Percentiles rank a stretch among this genome's conserved stretches.
phyloP scores from a whole-genome alignment of 768 basidiomycete species.

The Boletus sensibilis region DNA sequence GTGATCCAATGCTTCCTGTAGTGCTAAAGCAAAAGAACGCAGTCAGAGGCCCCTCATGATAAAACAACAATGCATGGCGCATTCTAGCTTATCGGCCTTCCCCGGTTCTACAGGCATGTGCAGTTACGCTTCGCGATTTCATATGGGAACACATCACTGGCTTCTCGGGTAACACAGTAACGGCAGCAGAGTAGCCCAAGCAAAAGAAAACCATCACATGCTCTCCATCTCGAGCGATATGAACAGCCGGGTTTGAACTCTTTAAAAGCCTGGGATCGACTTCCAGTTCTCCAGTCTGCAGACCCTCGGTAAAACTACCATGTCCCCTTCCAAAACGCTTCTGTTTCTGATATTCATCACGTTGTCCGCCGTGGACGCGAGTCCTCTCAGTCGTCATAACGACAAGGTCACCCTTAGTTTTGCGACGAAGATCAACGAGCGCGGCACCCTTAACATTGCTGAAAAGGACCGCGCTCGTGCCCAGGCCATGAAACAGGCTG shows the following conservation, averaged over 20 bases:
- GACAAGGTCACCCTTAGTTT: slow-evolving; percentile 15
- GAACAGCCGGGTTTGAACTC: too few species aligned
- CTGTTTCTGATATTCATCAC: slow-evolving; percentile 13
- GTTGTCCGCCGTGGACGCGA: slow-evolving; percentile 13
- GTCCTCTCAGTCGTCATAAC: slow-evolving; percentile 4
- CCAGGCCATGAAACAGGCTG: slow-evolving; percentile 6
- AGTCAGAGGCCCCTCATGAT: too few species aligned
- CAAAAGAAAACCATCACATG: background rate
- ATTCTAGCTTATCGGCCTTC: too few species aligned
- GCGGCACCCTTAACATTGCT: slow-evolving; percentile 9
- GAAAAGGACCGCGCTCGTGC: slow-evolving; percentile 23
- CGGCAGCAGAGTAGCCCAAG: too few species aligned
- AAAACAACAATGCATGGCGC: too few species aligned
- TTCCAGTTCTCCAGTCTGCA: too few species aligned
- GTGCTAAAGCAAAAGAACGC: too few species aligned
- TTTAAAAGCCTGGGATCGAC: background rate
- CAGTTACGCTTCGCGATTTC: too few species aligned
- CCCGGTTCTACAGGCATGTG: too few species aligned
- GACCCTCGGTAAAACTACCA: background rate
- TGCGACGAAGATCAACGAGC: slow-evolving; percentile 8
- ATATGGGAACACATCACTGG: too few species aligned
- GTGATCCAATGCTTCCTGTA: too few species aligned
- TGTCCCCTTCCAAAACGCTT: slow-evolving; percentile 11
- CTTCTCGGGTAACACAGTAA: too few species aligned
- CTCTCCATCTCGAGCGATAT: background rate